Conservation (phyloP, 257 asterid genomes). For the Thymus mandschuricus region DNA sequence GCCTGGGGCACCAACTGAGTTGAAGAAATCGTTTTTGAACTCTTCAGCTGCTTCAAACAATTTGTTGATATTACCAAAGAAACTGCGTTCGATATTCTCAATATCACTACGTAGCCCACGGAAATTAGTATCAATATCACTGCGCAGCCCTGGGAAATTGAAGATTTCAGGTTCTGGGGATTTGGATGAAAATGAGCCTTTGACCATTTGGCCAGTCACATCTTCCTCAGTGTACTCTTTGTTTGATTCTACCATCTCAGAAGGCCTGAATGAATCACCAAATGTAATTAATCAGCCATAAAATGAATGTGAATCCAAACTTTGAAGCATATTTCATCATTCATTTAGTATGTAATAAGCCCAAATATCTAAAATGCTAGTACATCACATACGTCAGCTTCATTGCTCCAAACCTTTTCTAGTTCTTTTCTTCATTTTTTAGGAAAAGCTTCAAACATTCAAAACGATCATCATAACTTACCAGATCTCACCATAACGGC, state of each 20-base stretch:
- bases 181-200: constrained; percentile 47
- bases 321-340: neutral
- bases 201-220: constrained; percentile 67
- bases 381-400: too few species aligned
- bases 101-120: constrained; percentile 76
- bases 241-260: constrained; percentile 73
- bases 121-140: constrained; percentile 31
- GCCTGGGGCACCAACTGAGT: constrained; percentile 43
- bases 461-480: neutral
- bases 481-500: constrained; percentile 1
- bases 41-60: constrained; percentile 67
- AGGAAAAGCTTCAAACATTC: too few species aligned
- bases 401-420: too few species aligned
- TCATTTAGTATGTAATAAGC: neutral
- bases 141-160: constrained; percentile 62
- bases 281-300: constrained; percentile 17
- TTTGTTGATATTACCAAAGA: constrained; percentile 46
- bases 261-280: constrained; percentile 58
- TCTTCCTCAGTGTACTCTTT: constrained; percentile 88
- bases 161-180: constrained; percentile 40
- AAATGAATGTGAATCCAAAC: neutral
- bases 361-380: neutral
- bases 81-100: constrained; percentile 66
- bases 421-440: too few species aligned
- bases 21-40: constrained; percentile 58